Evolutionary conservation across 1,284 basidiomycete species (phyloP).

Genomic region (Malassezia globosa): DNA sequence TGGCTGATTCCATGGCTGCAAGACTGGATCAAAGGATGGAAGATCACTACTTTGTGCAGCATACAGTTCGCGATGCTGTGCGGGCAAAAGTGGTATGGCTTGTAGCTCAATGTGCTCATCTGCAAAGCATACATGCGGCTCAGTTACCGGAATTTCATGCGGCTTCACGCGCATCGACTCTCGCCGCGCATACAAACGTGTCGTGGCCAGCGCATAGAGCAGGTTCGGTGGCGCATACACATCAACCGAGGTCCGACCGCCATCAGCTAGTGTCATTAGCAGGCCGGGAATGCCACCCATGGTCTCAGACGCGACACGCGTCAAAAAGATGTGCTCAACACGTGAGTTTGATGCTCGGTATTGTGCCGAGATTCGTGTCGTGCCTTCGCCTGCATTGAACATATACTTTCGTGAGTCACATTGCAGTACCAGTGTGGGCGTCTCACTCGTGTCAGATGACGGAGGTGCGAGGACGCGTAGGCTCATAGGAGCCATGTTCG

Average conservation of each 20-base stretch:
- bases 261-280: conserved; percentile 71
- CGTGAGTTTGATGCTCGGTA: conserved; percentile 58
- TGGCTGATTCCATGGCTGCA: conserved; percentile 18
- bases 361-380: conserved; percentile 62
- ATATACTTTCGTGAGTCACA: conserved; percentile 70
- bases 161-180: conserved; percentile 25
- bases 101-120: conserved; percentile 61
- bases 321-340: conserved; percentile 62
- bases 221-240: conserved; percentile 65
- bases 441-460: conserved; percentile 56
- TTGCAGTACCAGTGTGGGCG: conserved; percentile 62
- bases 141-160: conserved; percentile 20
- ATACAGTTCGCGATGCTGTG: not conserved
- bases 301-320: conserved; percentile 56
- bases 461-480: conserved; percentile 36
- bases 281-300: conserved; percentile 53
- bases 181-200: conserved; percentile 38
- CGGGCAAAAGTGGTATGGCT: conserved; percentile 54
- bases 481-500: conserved; percentile 13
- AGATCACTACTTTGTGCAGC: not conserved
- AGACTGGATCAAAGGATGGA: not conserved
- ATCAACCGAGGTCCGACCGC: conserved; percentile 54
- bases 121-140: conserved; percentile 48
- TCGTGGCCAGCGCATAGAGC: conserved; percentile 61
- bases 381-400: conserved; percentile 75